Conservation (phyloP, 228 moss, liverwort and hornwort genomes). For the Sphagnum fallax region DNA sequence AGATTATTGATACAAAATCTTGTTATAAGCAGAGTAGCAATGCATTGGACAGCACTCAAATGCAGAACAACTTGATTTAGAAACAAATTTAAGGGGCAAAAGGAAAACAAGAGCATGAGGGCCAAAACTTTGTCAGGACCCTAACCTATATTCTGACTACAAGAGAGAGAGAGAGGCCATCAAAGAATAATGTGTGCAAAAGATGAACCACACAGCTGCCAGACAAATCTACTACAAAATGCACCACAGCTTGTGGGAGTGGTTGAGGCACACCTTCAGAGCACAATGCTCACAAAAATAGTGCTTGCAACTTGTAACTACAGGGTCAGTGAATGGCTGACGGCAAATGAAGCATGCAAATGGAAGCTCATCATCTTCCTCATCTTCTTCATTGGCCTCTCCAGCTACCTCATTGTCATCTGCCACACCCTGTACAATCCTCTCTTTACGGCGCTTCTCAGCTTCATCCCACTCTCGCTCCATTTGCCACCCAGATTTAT, state of each 20-base stretch:
- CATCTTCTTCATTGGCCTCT: slow-evolving; percentile 40
- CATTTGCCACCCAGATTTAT: slow-evolving; percentile 98
- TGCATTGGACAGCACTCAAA: too few relatives aligned
- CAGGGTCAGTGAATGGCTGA: slow-evolving; percentile 75
- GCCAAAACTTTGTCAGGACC: too few relatives aligned
- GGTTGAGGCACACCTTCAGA: slow-evolving; percentile 39
- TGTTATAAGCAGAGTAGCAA: background rate
- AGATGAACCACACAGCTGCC: background rate
- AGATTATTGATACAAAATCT: background rate
- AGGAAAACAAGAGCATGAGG: too few relatives aligned
- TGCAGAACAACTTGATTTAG: too few relatives aligned
- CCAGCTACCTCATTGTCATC: slow-evolving; percentile 39
- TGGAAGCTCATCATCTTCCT: slow-evolving; percentile 80
- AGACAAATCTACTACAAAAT: too few relatives aligned
- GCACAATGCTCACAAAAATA: slow-evolving; percentile 98
- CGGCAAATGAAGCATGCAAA: slow-evolving; percentile 95
- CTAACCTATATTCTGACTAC: too few relatives aligned
- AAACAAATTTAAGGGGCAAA: too few relatives aligned
- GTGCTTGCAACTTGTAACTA: slow-evolving; percentile 87
- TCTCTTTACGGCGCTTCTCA: slow-evolving; percentile 61
- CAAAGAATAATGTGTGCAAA: background rate
- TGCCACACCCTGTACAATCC: slow-evolving; percentile 39
- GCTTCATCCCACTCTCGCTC: slow-evolving; percentile 88
- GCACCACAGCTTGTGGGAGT: too few relatives aligned
- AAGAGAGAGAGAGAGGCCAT: background rate